Evolutionary conservation across 2,329 filamentous ascomycete species (phyloP), one percentile per base, ranked within the genome.

Genomic region (Arthrobotrys entomopaga): DNA sequence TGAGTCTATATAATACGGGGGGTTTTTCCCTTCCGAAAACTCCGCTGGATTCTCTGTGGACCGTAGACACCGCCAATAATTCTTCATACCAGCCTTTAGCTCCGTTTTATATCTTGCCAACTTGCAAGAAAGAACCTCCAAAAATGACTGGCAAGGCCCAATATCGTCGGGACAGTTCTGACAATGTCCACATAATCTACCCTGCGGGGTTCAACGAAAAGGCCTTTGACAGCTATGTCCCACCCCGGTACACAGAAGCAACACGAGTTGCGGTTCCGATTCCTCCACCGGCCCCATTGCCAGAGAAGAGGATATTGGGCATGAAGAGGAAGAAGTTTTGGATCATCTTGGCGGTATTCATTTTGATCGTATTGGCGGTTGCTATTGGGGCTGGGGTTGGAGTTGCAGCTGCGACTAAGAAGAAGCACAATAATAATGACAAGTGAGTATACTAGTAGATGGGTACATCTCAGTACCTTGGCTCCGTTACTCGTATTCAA

Each of bases 131-230:
- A 20, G 43, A 19, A 42, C 10, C 15, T 20, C 57, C 15, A 48
- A 52, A 38, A 50, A 66, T 66, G 63, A 26, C 46, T 54, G 38
- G 19, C 40, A 49, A 50, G 19, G 19, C 61, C 11, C 43, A 65
- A 16, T 65, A 65, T 42, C 63, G 53, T 42, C 63, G 63, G 40
- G 63, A 66, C 26, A 66, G 63, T 40, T 34, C 52, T 19, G 63
- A 66, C 53, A 58, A 58, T 26, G 53, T 66, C 43, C 63, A 66
- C 29, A 53, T 66, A 16, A 66, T 66, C 19, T 66, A 66, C 43
- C 63, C 52, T 2, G 52, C 53, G 3, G 49, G 22, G 16, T 57
- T 53, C 22, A 46, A 58, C 19, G 58, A 50, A 16, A 66, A 58
- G 63, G 63, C 52, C 6, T 58, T 58, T 38, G 53, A 66, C 7